phyloP scores from a whole-genome alignment of 1,284 basidiomycete species.

The Papiliotrema fonsecae region DNA sequence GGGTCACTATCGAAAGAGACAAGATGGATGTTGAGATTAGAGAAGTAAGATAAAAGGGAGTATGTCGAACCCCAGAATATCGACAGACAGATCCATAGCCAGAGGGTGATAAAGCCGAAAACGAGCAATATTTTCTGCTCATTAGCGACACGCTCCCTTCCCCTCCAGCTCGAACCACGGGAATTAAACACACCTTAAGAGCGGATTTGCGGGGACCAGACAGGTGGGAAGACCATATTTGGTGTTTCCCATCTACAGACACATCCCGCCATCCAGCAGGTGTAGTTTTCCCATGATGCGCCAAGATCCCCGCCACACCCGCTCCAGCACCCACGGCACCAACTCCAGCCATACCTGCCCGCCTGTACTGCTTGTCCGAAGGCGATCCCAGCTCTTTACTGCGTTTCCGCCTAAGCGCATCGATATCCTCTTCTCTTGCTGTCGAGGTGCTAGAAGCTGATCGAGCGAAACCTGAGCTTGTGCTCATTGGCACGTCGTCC shows the following conservation, averaged over 20 bases:
- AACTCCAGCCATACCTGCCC: slow-evolving; percentile 11
- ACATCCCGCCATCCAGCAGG: slow-evolving; percentile 11
- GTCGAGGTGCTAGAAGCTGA: neutral
- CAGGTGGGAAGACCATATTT: slow-evolving; percentile 10
- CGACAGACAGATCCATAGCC: slow-evolving; percentile 34
- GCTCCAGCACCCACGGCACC: slow-evolving; percentile 11
- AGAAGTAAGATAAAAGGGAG: slow-evolving; percentile 20
- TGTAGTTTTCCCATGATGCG: slow-evolving; percentile 1
- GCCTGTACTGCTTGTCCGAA: slow-evolving; percentile 4
- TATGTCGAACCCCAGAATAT: slow-evolving; percentile 44
- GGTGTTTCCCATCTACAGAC: slow-evolving; percentile 13
- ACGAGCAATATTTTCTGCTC: slow-evolving; percentile 16
- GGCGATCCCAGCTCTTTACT: slow-evolving; percentile 5
- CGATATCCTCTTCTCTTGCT: neutral
- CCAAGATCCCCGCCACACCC: slow-evolving; percentile 7
- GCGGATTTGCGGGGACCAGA: slow-evolving; percentile 10
- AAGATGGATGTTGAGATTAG: slow-evolving; percentile 23
- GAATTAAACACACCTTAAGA: slow-evolving; percentile 15
- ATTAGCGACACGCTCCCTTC: neutral
- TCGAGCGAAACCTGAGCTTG: too few species aligned
- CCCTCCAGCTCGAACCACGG: neutral
- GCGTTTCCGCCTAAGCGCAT: neutral
- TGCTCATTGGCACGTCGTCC: too few species aligned
- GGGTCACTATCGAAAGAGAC: slow-evolving; percentile 29
- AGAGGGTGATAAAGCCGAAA: slow-evolving; percentile 25